Base-by-base conservation (phyloP, 1,139 yeast genomes). In the Diutina mesorugosa region DNA sequence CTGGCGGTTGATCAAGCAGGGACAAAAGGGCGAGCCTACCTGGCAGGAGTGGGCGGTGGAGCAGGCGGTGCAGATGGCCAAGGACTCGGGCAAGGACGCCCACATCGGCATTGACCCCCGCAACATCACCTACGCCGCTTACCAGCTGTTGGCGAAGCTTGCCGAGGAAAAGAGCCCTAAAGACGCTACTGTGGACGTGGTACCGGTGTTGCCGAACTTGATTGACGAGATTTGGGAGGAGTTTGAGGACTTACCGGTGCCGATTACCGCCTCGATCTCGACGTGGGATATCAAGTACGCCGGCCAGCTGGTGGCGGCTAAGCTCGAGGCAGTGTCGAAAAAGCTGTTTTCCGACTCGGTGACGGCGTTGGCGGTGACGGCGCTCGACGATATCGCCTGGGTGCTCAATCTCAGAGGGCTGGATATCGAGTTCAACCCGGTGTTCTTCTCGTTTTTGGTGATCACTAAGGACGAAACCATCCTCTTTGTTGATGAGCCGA, bases 361-460 rank as follows among this genome's bases (percentile, higher is more conserved):
- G 59, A 64, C 67, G 61, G 73, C 77, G 58, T 60, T 89, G 60
- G 80, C 88, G 6, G 75, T 90, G 8, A 78, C 85, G 52, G 87
- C 96, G 0, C 72, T 90, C 59, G 99, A 93, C 71, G 97, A 93
- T 66, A 80, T 91, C 60, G 96, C 97, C 8, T 91, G 97, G 98
- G 72, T 90, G 58, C 79, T 90, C 66, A 93, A 93, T 66, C 74
- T 93, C 61, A 80, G 98, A 63, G 98, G 98, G 21, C 74, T 79
- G 47, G 95, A 88, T 67, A 89, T 93, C 61, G 87, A 84, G 48
- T 95, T 76, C 70, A 93, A 91, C 67, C 99, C 99, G 1, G 93
- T 95, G 16, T 95, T 95, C 68, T 90, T 81, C 72, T 77, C 95
- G 55, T 93, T 88, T 67, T 76, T 90, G 59, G 74, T 90, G 18